Evolutionary conservation across 768 basidiomycete species (phyloP).

Genomic region (Tulasnella calospora): DNA sequence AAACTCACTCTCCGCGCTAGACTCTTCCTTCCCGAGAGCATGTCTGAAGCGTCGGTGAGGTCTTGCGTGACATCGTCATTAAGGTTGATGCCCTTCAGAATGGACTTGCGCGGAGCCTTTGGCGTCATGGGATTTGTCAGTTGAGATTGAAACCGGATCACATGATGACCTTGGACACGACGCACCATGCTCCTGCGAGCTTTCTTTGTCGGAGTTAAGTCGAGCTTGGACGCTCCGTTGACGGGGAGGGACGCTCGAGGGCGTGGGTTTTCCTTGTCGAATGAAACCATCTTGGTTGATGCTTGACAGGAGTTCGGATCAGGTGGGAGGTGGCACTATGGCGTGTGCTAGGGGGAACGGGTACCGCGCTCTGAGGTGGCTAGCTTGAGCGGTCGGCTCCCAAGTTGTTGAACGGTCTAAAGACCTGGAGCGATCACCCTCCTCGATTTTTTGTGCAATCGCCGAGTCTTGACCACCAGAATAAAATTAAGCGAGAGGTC

Average conservation of each 20-base stretch:
- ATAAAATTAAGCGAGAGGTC: not conserved
- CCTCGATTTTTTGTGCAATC: not conserved
- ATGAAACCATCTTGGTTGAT: not conserved
- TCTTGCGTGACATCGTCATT: constrained; percentile 22
- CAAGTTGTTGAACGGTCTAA: not conserved
- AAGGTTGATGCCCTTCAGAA: constrained; percentile 18
- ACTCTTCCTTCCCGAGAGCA: constrained; percentile 18
- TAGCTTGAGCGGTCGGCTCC: not conserved
- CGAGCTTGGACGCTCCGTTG: not conserved
- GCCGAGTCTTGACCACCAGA: not conserved
- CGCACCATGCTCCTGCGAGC: constrained; percentile 24
- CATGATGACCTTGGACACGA: not conserved
- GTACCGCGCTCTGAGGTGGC: not conserved
- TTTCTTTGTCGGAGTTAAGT: constrained; percentile 25
- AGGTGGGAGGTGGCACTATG: not conserved
- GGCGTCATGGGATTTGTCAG: not conserved
- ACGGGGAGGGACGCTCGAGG: constrained; percentile 17
- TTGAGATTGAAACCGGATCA: not conserved
- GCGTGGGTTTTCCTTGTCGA: constrained; percentile 21
- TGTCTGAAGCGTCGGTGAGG: not conserved
- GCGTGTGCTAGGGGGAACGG: not conserved
- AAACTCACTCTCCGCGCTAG: constrained; percentile 27
- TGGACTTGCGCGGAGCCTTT: constrained; percentile 28
- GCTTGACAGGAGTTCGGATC: not conserved
- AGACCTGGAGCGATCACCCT: not conserved